Percentiles rank a stretch among this genome's conserved stretches.
Evolutionary conservation across 2,329 filamentous ascomycete genomes (phyloP).

Genomic region (Aureobasidium musti): DNA sequence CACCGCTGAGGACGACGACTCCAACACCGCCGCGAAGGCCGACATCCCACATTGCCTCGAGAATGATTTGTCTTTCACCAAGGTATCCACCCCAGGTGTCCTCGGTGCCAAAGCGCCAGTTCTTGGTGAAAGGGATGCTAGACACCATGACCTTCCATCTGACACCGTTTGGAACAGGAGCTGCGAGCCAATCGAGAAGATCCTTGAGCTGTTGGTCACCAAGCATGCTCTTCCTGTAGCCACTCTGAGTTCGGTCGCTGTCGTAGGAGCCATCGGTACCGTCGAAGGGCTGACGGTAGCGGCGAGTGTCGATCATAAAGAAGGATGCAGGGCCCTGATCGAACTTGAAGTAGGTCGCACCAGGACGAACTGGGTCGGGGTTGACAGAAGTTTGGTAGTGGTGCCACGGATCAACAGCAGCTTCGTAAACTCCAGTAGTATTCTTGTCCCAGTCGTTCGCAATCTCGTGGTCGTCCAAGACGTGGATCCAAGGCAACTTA

Average conservation of each 20-base stretch:
- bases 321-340: constrained; percentile 87
- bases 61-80: constrained; percentile 71
- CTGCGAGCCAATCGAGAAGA: constrained; percentile 73
- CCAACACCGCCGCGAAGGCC: constrained; percentile 69
- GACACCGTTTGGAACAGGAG: constrained; percentile 72
- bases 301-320: constrained; percentile 91
- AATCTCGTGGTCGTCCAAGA: constrained; percentile 96
- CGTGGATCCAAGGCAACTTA: constrained; percentile 89
- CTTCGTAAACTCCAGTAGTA: constrained; percentile 74
- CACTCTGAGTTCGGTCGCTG: constrained; percentile 46
- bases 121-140: constrained; percentile 94
- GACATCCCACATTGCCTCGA: constrained; percentile 91
- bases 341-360: constrained; percentile 85
- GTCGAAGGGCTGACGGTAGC: constrained; percentile 73
- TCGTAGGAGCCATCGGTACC: constrained; percentile 55
- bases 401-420: constrained; percentile 80
- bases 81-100: constrained; percentile 97
- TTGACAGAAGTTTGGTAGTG: constrained; percentile 86
- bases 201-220: constrained; percentile 76
- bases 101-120: constrained; percentile 83
- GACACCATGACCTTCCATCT: constrained; percentile 93
- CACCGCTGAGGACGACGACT: constrained; percentile 83
- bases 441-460: constrained; percentile 89
- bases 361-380: constrained; percentile 64
- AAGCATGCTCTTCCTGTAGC: constrained; percentile 75